Conservation (phyloP, 257 asterid genomes). For the Mitragyna speciosa region DNA sequence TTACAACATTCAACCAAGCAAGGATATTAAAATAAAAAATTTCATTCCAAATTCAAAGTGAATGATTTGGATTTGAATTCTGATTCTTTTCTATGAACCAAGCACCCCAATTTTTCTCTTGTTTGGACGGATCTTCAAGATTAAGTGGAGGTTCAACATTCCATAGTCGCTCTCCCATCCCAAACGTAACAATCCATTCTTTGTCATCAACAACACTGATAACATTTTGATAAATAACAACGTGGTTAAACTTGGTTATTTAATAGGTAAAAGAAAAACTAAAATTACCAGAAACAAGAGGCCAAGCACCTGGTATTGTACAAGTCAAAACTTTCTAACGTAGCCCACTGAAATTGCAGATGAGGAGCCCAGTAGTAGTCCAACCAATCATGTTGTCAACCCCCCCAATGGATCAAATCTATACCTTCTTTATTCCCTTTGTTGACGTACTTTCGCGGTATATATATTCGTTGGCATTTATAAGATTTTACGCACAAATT, state of each 20-base stretch:
- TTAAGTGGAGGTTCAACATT: background rate
- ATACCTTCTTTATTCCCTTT: background rate
- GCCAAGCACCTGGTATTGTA: slow-evolving; percentile 31
- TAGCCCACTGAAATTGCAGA: slow-evolving; percentile 25
- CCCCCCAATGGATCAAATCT: background rate
- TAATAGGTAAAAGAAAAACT: background rate
- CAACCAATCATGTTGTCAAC: slow-evolving; percentile 11
- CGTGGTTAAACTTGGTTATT: background rate
- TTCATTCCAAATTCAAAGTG: too few species aligned
- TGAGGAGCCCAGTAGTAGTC: background rate
- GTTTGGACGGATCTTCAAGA: too few species aligned
- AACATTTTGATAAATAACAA: background rate
- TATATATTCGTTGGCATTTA: background rate
- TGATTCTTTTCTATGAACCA: too few species aligned
- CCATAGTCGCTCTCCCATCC: background rate
- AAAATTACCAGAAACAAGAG: slow-evolving; percentile 14
- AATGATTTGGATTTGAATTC: too few species aligned
- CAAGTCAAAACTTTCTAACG: slow-evolving; percentile 10
- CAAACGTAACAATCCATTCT: background rate
- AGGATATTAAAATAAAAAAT: too few species aligned
- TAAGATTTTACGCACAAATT: background rate
- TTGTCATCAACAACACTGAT: background rate
- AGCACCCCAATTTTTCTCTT: too few species aligned
- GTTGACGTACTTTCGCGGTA: background rate
- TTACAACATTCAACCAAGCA: too few species aligned